phyloP scores from a whole-genome alignment of 1,139 yeast genomes.

The Sugiyamaella paludigena region DNA sequence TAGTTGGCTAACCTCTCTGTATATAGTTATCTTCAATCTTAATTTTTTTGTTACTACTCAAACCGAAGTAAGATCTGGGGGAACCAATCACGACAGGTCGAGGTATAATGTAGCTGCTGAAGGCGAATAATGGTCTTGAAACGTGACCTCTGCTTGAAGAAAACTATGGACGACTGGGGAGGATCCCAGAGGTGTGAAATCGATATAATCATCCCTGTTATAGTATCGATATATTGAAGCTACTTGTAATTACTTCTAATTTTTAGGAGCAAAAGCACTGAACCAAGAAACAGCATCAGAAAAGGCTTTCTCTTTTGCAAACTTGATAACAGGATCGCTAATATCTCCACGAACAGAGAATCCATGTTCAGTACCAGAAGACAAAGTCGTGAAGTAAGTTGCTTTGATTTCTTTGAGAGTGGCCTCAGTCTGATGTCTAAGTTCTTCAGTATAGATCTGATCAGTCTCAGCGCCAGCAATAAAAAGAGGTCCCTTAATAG shows the following conservation, averaged over 20 bases:
- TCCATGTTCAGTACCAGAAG: constrained; percentile 67
- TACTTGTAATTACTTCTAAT: constrained; percentile 46
- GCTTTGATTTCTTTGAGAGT: constrained; percentile 50
- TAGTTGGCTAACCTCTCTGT: too few species aligned
- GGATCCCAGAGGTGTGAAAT: too few species aligned
- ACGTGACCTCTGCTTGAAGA: too few species aligned
- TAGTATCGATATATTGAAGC: too few species aligned
- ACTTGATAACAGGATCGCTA: constrained; percentile 50
- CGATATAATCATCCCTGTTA: too few species aligned
- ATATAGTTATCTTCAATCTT: too few species aligned
- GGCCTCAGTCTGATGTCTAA: constrained; percentile 59
- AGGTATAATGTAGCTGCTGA: too few species aligned
- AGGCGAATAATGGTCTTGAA: too few species aligned
- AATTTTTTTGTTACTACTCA: too few species aligned
- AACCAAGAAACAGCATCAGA: constrained; percentile 60
- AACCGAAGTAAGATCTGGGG: too few species aligned
- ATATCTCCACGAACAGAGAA: constrained; percentile 75
- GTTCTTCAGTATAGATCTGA: constrained; percentile 56
- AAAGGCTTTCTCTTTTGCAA: constrained; percentile 70
- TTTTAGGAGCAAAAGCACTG: constrained; percentile 22
- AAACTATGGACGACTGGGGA: too few species aligned
- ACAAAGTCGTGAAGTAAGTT: constrained; percentile 58
- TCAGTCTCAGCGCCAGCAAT: constrained; percentile 76
- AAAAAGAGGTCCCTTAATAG: constrained; percentile 57
- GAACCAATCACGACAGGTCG: too few species aligned